These are phyloP conservation scores for Dothideomycetidae sp. DNA, from an alignment of 2,329 filamentous ascomycete species.

Conservation along the genomic window DNA sequence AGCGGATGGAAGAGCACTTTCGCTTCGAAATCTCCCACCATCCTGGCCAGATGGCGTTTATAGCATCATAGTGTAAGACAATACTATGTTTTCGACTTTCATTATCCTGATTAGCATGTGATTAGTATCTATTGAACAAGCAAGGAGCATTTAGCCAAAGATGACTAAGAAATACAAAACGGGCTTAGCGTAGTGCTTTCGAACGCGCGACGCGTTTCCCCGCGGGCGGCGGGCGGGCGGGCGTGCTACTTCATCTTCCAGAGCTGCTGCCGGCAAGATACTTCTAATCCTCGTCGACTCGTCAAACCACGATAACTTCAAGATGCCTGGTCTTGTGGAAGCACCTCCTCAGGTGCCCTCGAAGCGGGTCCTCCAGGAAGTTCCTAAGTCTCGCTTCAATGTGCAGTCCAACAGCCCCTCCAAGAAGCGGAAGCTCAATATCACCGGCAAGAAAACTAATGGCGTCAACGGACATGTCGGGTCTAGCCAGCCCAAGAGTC, in stretches of 20 bases:
- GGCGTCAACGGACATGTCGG: conserved; percentile 49
- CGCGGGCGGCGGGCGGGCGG: neutral
- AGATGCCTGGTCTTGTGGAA: conserved; percentile 22
- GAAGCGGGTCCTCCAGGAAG: conserved; percentile 35
- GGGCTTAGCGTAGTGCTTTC: neutral
- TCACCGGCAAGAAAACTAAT: conserved; percentile 46
- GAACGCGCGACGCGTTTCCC: conserved; percentile 1
- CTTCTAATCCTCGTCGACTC: conserved; percentile 1
- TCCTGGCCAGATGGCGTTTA: no score
- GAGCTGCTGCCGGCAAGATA: neutral
- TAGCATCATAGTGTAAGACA: no score
- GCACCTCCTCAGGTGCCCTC: conserved; percentile 23
- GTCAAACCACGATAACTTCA: neutral
- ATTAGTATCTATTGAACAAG: no score
- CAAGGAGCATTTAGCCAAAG: no score
- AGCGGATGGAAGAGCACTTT: no score
- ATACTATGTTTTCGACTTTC: no score
- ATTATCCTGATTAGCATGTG: no score
- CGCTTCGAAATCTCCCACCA: no score
- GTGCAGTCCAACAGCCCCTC: conserved; percentile 35
- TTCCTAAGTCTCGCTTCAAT: conserved; percentile 31
- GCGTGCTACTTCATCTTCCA: neutral
- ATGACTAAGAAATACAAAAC: neutral
- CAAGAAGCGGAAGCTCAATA: conserved; percentile 77
- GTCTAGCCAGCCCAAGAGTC: conserved; percentile 72